Conservation (phyloP, 805 yeast species). For the Teunomyces gatunensis region DNA sequence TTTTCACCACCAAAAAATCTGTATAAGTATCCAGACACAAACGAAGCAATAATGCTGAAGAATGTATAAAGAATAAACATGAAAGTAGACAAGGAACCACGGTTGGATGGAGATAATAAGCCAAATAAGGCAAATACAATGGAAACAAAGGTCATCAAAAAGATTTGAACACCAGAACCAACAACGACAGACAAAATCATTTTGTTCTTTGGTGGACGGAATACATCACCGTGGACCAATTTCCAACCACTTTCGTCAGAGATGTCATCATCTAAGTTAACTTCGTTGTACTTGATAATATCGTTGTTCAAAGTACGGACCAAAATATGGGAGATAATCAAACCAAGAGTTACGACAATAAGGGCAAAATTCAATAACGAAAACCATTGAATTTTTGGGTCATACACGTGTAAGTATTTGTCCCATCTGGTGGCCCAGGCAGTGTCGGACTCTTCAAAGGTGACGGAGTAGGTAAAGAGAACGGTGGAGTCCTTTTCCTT, state of each 20-base stretch:
- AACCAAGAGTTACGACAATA: slow-evolving; percentile 72
- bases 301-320: slow-evolving; percentile 80
- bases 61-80: slow-evolving; percentile 81
- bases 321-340: slow-evolving; percentile 75
- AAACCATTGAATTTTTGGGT: slow-evolving; percentile 95
- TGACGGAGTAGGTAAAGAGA: slow-evolving; percentile 81
- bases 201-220: slow-evolving; percentile 73
- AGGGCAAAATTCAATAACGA: slow-evolving; percentile 84
- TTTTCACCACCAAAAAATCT: slow-evolving; percentile 88
- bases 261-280: slow-evolving; percentile 81
- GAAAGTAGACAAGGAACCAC: slow-evolving; percentile 90
- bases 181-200: slow-evolving; percentile 74
- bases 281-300: slow-evolving; percentile 82
- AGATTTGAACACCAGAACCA: slow-evolving; percentile 86
- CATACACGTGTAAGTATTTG: slow-evolving; percentile 85
- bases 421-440: slow-evolving; percentile 99
- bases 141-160: slow-evolving; percentile 71
- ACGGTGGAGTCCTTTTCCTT: slow-evolving; percentile 56
- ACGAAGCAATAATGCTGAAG: slow-evolving; percentile 82
- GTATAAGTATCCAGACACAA: slow-evolving; percentile 80
- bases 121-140: slow-evolving; percentile 85
- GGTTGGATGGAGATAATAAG: slow-evolving; percentile 85
- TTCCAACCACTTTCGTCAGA: slow-evolving; percentile 98
- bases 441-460: slow-evolving; percentile 65
- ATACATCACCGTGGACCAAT: slow-evolving; percentile 90